Evolutionary conservation across 768 basidiomycete species (phyloP).

Genomic region (Termitomyces sp.): DNA sequence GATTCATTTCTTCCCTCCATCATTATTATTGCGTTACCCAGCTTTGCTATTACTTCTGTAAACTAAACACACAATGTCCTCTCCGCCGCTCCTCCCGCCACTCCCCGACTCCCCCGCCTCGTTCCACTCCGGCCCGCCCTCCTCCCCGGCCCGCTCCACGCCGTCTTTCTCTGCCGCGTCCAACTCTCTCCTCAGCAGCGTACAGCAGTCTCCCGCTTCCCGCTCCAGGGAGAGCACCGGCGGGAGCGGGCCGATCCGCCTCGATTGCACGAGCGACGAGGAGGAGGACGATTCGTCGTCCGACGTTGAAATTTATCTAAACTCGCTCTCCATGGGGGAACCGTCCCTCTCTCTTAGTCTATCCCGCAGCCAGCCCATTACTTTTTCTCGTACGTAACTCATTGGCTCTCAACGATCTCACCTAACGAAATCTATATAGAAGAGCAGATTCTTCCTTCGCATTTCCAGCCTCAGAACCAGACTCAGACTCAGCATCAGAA

Average conservation of each 20-base stretch:
- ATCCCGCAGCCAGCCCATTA: background rate
- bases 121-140: background rate
- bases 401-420: background rate
- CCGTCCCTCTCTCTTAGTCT: slow-evolving; percentile 9
- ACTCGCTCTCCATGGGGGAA: slow-evolving; percentile 26
- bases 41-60: background rate
- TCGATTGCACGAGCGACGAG: slow-evolving; percentile 12
- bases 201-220: background rate
- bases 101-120: slow-evolving; percentile 2
- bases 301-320: slow-evolving; percentile 32
- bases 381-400: background rate
- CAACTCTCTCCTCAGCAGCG: background rate
- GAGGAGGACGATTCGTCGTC: slow-evolving; percentile 16
- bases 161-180: slow-evolving; percentile 6
- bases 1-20: background rate
- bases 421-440: background rate
- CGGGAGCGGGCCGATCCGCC: slow-evolving; percentile 2
- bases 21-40: background rate
- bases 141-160: slow-evolving; percentile 1
- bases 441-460: background rate
- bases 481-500: background rate
- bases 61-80: background rate
- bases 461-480: background rate
- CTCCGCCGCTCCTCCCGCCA: background rate
- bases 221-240: background rate